Evolutionary conservation across 208 protist genomes (phyloP), one percentile per base, ranked within the genome.

Genomic region (Crithidia fasciculata): DNA sequence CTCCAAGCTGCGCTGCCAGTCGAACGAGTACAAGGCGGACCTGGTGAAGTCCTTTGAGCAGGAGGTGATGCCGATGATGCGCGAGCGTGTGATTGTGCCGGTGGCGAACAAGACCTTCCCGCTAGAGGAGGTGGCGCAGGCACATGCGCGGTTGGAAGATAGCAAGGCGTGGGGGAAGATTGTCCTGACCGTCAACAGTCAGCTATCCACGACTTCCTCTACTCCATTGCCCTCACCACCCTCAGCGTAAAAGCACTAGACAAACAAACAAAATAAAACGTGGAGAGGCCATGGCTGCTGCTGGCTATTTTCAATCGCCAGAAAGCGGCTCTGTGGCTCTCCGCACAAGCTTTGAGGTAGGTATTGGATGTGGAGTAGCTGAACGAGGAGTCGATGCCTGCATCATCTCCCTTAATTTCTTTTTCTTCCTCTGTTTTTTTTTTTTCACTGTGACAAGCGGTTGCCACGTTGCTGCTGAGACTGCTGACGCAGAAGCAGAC

Each of bases 161-260:
- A 85, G 72, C 70, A 81, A 81, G 57, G 45, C 88, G 47, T 85
- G 80, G 69, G 91, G 91, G 10, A 95, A 95, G 68, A 71, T 91
- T 16, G 78, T 92, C 15, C 78, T 95, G 37, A 90, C 76, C 43
- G 37, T 91, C 4, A 60, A 66, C 47, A 82, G 72, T 43, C 43
- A 67, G 15, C 41, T 70, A n/a, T 4, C 16, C n/a, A 57, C 43
- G 15, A 13, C 49, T 15, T 59, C 43, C 39, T 39, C 69, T 47
- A 15, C 18, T 47, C 9, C 10, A 16, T 18, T 63, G 41, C 58
- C 58, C 7, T 28, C 58, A 4, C 58, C 58, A 19, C 58, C 37
- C 13, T 16, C 18, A 44, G 56, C 8, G 49, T 74, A 60, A 45
- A 13, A 19, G 9, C 28, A 28, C 28, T 28, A n/a, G n/a, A 45